These are phyloP conservation scores for Backusella circina DNA, from an alignment of 192 early-diverging fungal species.

Conservation along the genomic window DNA sequence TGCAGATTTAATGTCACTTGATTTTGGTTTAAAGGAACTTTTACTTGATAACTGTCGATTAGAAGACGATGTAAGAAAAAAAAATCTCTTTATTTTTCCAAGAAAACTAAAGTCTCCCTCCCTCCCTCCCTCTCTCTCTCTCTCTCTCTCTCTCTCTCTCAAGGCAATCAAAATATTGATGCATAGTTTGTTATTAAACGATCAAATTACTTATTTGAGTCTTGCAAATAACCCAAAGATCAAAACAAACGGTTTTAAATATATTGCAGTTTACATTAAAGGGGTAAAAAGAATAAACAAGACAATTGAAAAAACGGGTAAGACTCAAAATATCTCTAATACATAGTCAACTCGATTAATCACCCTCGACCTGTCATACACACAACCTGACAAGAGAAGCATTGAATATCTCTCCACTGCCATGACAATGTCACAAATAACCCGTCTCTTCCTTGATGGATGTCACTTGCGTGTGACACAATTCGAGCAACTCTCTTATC, in stretches of 20 bases:
- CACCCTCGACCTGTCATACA: slow-evolving; percentile 67
- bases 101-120: not conserved
- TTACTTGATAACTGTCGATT: slow-evolving; percentile 65
- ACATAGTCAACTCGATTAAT: slow-evolving; percentile 58
- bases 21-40: slow-evolving; percentile 68
- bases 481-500: slow-evolving; percentile 25
- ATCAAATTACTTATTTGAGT: slow-evolving; percentile 61
- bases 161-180: slow-evolving; percentile 61
- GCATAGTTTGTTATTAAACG: slow-evolving; percentile 68
- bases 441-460: slow-evolving; percentile 16
- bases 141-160: too few relatives aligned
- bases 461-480: slow-evolving; percentile 16
- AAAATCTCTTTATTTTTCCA: not conserved
- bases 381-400: slow-evolving; percentile 65
- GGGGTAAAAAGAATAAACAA: slow-evolving; percentile 39
- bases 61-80: slow-evolving; percentile 60
- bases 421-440: slow-evolving; percentile 21
- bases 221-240: slow-evolving; percentile 67
- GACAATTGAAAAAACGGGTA: not conserved
- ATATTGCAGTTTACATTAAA: slow-evolving; percentile 69
- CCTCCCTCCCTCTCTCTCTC: too few relatives aligned
- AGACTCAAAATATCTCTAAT: not conserved
- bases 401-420: slow-evolving; percentile 66
- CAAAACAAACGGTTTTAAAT: slow-evolving; percentile 70
- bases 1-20: slow-evolving; percentile 71